Evolutionary conservation across 1,284 basidiomycete species (phyloP), one percentile per base, ranked within the genome.

Genomic region (Pseudozyma hubeiensis): DNA sequence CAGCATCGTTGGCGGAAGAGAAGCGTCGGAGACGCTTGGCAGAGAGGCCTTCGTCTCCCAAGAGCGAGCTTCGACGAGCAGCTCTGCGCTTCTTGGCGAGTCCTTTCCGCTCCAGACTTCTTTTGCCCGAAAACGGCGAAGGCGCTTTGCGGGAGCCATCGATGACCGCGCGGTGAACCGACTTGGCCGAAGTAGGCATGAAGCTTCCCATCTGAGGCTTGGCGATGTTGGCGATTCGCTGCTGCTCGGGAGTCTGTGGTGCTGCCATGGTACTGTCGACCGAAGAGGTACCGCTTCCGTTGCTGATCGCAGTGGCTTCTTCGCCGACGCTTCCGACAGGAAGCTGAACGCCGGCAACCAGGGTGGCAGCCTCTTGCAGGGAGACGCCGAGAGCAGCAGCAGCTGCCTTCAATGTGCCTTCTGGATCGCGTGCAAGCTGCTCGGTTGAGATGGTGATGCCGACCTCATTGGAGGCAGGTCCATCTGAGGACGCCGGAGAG

Each of bases 141-240:
- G 82, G 81, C 5, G 82, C 79, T 52, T 78, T 76, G 33, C 61
- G 62, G 6, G 78, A 79, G 2, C 82, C 82, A 48, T 84, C 81
- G 35, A 84, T 81, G 41, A 84, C 82, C 10, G 82, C 82, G 13
- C 82, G 79, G 49, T 83, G 81, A 3, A 82, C 74, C 11, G 79
- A 77, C 54, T 81, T 81, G 41, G 79, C 72, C 5, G 67, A 72
- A 0, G 80, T 76, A 7, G 81, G 81, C 62, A 81, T 80, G 48
- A 82, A 82, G 45, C 74, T 69, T 16, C 81, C 81, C 81, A 82
- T 82, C 54, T 73, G 69, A 8, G 80, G 80, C 29, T 77, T 80
- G 40, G 51, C 53, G 19, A 56, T 29, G 37, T 55, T 62, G 39
- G 63, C 43, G 34, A 49, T 39, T 24, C 70, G 75, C 30, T 60